Base-by-base conservation (phyloP, 768 basidiomycete genomes). In the Leccinum longicurvipes region DNA sequence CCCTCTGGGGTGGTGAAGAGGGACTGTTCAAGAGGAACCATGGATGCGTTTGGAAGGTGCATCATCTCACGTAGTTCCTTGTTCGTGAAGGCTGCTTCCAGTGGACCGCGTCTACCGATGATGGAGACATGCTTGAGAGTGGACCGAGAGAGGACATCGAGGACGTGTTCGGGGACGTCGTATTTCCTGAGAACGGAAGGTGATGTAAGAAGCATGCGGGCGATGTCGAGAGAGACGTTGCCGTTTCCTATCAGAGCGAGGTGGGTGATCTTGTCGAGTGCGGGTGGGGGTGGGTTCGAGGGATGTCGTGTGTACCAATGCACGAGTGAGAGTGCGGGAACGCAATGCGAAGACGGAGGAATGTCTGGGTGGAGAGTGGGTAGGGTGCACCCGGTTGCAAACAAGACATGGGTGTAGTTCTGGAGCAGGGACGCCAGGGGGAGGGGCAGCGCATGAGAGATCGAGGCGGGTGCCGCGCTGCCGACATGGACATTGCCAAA, bases 221-320 rank as follows among this genome's bases (percentile, higher is more conserved):
- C 93, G 25, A 95, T 78, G 64, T 99, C 96, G 31, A 99, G 77
- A 8, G 94, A 88, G 54, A 99, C 95, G 62, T 98, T 98, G 11
- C 96, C 96, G 59, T 93, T 91, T 0, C 97, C 96, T 44, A 98
- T 87, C 52, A 99, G 74, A 1, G 91, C 84, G 27, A 95, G 84
- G 61, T 95, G 89, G 2, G 77, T 67, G 4, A 83, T 72, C 39
- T 79, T 79, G 28, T 90, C 82, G 2, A 93, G 79, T 0, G 85
- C 76, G 1, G 88, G 85, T 1, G 87, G 77, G 0, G 79, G 67
- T 0, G 81, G 77, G 10, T 77, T 74, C 9, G 84, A 84, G 2
- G 95, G 95, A 69, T 98, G 93, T 47, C 82, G 86, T 12, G 96
- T 98, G 74, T 99, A 98, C 95, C 94, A 98, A 61, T 94, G 90